phyloP scores from a whole-genome alignment of 345 rosid genomes.

The Sisymbrium altissimum region DNA sequence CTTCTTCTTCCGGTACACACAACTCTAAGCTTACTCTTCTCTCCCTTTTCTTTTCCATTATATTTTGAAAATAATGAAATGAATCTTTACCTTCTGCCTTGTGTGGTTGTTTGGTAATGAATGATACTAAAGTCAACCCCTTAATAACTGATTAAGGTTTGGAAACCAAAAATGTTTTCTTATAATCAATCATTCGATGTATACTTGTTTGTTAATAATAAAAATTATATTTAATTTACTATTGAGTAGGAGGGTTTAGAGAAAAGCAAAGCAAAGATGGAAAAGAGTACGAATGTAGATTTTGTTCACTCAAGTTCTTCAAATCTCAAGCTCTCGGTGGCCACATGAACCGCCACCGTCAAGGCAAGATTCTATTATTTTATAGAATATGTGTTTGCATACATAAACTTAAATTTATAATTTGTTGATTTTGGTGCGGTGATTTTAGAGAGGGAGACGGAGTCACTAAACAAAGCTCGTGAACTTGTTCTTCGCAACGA shows the following conservation, averaged over 20 bases:
- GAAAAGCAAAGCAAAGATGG: conserved; percentile 74
- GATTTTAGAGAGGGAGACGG: conserved; percentile 91
- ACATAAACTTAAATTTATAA: conserved; percentile 26
- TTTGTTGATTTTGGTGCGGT: conserved; percentile 19
- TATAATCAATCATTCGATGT: conserved; percentile 22
- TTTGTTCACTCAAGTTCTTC: conserved; percentile 99
- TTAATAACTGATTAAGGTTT: conserved; percentile 35
- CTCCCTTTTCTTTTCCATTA: neutral
- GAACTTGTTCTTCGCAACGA: conserved; percentile 87
- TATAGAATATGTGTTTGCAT: neutral
- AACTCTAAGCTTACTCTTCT: neutral
- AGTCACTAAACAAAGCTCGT: conserved; percentile 96
- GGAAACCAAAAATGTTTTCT: conserved; percentile 13
- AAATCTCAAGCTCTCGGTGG: conserved; percentile 99
- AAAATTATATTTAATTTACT: conserved; percentile 31
- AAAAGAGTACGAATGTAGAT: conserved; percentile 97
- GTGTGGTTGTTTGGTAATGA: neutral
- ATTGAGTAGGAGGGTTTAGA: conserved; percentile 39
- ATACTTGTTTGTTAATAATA: conserved; percentile 16
- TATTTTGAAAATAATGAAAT: neutral
- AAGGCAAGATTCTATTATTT: conserved; percentile 51
- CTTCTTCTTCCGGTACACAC: conserved; percentile 59
- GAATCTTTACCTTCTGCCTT: neutral
- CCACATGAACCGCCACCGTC: conserved; percentile 99
- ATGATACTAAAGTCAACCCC: conserved; percentile 1